Conservation (phyloP, 805 yeast genomes). For the Lipomyces kockii region DNA sequence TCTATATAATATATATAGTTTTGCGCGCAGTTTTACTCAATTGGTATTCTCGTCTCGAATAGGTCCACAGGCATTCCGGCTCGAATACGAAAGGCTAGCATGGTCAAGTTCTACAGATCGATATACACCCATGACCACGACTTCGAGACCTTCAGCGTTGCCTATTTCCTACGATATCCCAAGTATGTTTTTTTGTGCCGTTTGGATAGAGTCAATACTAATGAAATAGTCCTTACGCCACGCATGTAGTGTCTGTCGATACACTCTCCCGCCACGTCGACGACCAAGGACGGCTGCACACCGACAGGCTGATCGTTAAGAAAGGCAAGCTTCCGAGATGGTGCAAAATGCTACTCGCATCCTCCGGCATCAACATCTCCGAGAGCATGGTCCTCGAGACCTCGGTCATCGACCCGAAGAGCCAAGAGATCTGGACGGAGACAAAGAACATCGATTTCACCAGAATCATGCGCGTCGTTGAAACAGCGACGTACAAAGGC, state of each 20-base stretch:
- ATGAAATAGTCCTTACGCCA: slow-evolving; percentile 70
- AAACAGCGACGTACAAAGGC: slow-evolving; percentile 60
- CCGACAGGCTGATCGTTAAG: slow-evolving; percentile 76
- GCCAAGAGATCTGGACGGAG: slow-evolving; percentile 63
- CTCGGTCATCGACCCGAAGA: slow-evolving; percentile 68
- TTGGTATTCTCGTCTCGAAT: not conserved
- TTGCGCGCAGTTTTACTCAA: not conserved
- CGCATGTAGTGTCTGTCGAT: slow-evolving; percentile 83
- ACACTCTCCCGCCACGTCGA: slow-evolving; percentile 68
- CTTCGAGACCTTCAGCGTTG: slow-evolving; percentile 31
- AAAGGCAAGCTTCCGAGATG: slow-evolving; percentile 80
- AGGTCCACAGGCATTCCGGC: not conserved
- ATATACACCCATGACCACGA: slow-evolving; percentile 34
- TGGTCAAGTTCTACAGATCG: slow-evolving; percentile 35
- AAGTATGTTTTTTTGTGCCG: slow-evolving; percentile 22
- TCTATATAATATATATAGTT: not conserved
- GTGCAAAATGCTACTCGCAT: slow-evolving; percentile 73
- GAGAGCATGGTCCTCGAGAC: slow-evolving; percentile 84
- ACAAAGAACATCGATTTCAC: slow-evolving; percentile 86
- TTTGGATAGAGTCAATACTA: not conserved
- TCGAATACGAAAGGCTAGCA: not conserved
- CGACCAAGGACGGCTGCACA: slow-evolving; percentile 64
- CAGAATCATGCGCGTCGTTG: slow-evolving; percentile 76
- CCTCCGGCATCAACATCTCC: slow-evolving; percentile 50
- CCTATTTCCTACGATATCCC: slow-evolving; percentile 36